phyloP scores from a whole-genome alignment of 352 stramenopile species.

The Phytophthora pisi region DNA sequence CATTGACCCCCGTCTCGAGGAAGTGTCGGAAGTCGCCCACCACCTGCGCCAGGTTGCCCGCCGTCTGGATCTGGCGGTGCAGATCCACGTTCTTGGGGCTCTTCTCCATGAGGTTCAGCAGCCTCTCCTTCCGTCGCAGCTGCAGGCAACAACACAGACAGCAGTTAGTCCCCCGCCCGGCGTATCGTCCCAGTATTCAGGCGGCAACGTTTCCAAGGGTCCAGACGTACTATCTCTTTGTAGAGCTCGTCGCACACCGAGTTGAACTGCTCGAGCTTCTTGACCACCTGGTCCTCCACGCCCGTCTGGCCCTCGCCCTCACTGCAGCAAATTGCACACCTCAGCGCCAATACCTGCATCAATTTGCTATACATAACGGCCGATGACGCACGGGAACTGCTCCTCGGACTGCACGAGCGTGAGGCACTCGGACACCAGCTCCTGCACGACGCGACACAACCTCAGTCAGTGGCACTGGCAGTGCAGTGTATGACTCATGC shows the following conservation, averaged over 20 bases:
- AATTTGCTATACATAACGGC: background rate
- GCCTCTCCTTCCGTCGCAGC: conserved; percentile 82
- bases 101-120: conserved; percentile 88
- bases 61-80: conserved; percentile 87
- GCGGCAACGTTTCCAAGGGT: no score
- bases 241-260: conserved; percentile 89
- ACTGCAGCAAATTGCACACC: conserved; percentile 13
- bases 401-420: conserved; percentile 80
- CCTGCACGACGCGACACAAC: conserved; percentile 33
- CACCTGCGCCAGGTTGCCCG: conserved; percentile 82
- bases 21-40: conserved; percentile 86
- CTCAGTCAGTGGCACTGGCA: conserved; percentile 13
- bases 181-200: background rate
- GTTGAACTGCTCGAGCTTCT: conserved; percentile 90
- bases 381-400: conserved; percentile 56
- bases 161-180: conserved; percentile 3
- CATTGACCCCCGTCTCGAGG: conserved; percentile 66
- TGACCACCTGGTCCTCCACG: conserved; percentile 80
- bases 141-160: conserved; percentile 27
- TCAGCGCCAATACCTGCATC: no score
- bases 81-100: conserved; percentile 83
- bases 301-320: conserved; percentile 40
- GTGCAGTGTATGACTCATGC: no score
- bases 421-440: conserved; percentile 78
- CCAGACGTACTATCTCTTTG: conserved; percentile 79